Evolutionary conservation across 345 rosid genomes (phyloP).

Genomic region (Sisymbrium irio): DNA sequence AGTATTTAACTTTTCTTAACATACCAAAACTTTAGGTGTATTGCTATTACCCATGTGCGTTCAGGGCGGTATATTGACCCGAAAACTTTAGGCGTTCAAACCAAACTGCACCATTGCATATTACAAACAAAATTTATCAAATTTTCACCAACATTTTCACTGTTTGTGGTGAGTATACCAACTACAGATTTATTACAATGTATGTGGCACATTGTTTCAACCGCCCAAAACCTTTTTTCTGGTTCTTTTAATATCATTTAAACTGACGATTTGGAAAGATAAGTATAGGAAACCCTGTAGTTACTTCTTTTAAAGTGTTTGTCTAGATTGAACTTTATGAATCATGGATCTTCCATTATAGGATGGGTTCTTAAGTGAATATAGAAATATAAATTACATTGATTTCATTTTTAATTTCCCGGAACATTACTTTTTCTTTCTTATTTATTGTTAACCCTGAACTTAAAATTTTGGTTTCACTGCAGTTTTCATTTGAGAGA

Average conservation of each 20-base stretch:
- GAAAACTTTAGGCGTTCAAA: background rate
- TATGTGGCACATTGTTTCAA: background rate
- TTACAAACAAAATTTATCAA: background rate
- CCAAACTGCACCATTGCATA: background rate
- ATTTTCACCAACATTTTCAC: background rate
- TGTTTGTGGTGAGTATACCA: background rate
- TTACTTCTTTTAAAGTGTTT: background rate
- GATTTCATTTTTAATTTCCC: background rate
- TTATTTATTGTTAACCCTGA: background rate
- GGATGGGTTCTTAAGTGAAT: background rate
- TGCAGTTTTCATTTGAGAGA: background rate
- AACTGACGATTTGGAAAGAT: background rate
- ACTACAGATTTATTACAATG: background rate
- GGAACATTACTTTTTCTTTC: background rate
- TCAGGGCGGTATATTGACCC: constrained; percentile 7
- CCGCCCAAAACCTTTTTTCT: background rate
- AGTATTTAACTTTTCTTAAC: background rate
- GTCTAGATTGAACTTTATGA: background rate
- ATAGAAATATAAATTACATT: background rate
- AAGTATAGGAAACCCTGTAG: background rate
- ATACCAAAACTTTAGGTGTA: background rate
- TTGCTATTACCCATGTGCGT: background rate
- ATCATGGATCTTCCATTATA: constrained; percentile 1
- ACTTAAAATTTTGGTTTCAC: background rate
- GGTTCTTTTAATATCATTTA: background rate